Conservation (phyloP, 2,329 filamentous ascomycete genomes). For the Colletotrichum liaoningense region DNA sequence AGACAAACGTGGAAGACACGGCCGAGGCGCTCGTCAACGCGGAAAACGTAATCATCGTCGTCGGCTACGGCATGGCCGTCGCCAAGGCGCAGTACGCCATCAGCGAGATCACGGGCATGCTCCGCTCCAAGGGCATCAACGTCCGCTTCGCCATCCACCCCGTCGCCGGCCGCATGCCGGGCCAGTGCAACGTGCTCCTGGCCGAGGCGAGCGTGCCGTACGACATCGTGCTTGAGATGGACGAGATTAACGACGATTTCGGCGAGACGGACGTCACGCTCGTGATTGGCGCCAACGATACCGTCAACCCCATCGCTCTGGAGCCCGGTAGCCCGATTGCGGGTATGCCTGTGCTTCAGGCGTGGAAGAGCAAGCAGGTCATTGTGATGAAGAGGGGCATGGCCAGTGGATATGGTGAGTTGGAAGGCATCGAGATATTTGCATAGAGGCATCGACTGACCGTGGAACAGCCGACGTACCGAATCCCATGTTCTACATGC, state of each 20-base stretch:
- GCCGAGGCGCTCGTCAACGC: conserved; percentile 80
- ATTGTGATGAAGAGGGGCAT: conserved; percentile 94
- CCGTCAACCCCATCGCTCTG: conserved; percentile 89
- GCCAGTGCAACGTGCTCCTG: conserved; percentile 90
- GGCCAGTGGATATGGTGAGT: conserved; percentile 85
- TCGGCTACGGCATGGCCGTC: conserved; percentile 95
- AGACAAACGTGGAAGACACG: conserved; percentile 83
- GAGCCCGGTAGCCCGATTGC: conserved; percentile 87
- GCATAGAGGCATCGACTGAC: background rate
- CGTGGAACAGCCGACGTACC: conserved; percentile 82
- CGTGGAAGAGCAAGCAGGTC: conserved; percentile 94
- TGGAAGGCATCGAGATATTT: background rate
- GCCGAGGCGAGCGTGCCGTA: conserved; percentile 91
- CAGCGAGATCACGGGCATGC: conserved; percentile 79
- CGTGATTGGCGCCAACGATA: conserved; percentile 93
- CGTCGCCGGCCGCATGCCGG: conserved; percentile 91
- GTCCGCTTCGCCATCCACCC: conserved; percentile 93
- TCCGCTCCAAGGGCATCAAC: conserved; percentile 81
- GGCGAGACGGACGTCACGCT: conserved; percentile 85
- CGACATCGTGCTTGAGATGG: conserved; percentile 94
- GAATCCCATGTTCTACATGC: conserved; percentile 95
- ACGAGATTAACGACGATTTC: conserved; percentile 96
- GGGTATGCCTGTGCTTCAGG: conserved; percentile 92
- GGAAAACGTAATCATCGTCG: conserved; percentile 88
- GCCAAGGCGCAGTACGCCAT: conserved; percentile 94